phyloP scores from a whole-genome alignment of 257 asterid genomes.

The Mitragyna speciosa region DNA sequence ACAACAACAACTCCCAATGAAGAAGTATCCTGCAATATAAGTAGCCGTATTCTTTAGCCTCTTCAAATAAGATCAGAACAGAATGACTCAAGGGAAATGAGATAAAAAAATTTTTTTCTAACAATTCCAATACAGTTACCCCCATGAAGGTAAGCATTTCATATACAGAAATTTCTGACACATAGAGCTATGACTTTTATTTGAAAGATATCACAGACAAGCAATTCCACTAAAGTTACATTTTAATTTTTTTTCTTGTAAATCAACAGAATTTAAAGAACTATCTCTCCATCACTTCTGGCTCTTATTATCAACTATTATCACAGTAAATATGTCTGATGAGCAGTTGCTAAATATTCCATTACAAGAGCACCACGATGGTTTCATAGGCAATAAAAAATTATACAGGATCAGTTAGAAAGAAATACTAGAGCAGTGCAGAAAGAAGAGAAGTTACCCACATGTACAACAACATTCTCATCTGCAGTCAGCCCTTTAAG shows the following conservation, averaged over 20 bases:
- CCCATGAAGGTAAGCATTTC: not conserved
- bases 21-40: constrained; percentile 69
- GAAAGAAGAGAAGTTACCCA: constrained; percentile 45
- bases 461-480: constrained; percentile 86
- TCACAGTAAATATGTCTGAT: not conserved
- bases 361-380: not conserved
- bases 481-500: constrained; percentile 95
- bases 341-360: not conserved
- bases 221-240: not conserved
- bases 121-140: not conserved
- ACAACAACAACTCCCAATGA: constrained; percentile 72
- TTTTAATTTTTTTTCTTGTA: not conserved
- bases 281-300: not conserved
- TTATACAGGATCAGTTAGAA: not conserved
- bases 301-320: not conserved
- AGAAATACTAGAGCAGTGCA: not conserved
- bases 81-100: not conserved
- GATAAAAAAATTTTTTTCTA: not conserved
- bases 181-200: not conserved
- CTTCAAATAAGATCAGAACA: not conserved
- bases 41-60: constrained; percentile 1
- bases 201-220: not conserved
- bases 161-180: not conserved
- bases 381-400: not conserved
- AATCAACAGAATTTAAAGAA: not conserved